phyloP scores from a whole-genome alignment of 148 eudicot genomes.

The Heliosperma pusillum region DNA sequence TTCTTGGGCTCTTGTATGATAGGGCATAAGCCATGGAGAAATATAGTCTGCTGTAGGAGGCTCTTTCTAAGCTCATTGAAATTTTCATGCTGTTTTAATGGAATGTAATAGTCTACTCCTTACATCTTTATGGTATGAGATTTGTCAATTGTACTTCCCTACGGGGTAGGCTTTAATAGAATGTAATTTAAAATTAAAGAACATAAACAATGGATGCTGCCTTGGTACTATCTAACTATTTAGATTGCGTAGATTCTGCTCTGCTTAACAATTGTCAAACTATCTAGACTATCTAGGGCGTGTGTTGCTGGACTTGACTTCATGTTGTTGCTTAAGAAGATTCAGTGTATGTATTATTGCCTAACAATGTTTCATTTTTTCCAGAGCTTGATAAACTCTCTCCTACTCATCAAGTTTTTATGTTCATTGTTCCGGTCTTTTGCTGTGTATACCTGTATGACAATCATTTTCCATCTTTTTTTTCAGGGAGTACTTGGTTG shows the following conservation, averaged over 20 bases:
- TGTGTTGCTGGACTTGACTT: not conserved
- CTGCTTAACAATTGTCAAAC: not conserved
- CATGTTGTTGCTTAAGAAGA: not conserved
- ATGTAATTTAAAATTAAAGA: not conserved
- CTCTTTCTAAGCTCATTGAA: not conserved
- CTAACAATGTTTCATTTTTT: not conserved
- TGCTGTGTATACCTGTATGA: constrained; percentile 8
- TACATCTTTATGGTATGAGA: not conserved
- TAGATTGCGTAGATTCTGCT: not conserved
- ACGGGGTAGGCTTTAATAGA: not conserved
- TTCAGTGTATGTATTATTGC: not conserved
- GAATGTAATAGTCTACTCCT: too few relatives aligned
- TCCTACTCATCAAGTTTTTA: not conserved
- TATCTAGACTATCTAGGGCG: not conserved
- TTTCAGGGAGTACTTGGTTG: constrained; percentile 87
- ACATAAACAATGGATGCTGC: not conserved
- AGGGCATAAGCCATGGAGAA: not conserved
- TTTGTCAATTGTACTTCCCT: not conserved
- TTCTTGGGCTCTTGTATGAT: not conserved
- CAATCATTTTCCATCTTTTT: constrained; percentile 18
- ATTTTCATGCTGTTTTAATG: not conserved
- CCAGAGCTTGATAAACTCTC: not conserved
- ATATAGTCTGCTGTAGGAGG: not conserved
- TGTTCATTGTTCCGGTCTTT: not conserved
- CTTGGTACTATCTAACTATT: not conserved